Base-by-base conservation (phyloP, 306 rosid species). In the Prunus persica region DNA sequence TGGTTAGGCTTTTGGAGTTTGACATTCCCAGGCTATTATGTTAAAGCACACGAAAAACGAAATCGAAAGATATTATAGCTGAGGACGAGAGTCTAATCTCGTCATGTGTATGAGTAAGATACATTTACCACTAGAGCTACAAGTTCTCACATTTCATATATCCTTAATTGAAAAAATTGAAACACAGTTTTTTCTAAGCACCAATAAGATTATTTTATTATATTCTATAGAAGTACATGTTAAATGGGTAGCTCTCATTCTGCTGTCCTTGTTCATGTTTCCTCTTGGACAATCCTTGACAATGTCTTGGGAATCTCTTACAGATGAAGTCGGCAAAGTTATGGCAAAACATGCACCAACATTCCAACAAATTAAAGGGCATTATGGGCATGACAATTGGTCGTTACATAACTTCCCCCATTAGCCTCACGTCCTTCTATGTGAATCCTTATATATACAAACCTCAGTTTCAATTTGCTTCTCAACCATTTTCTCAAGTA, bases 331-430 rank as follows among this genome's bases (percentile, higher is more conserved):
- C 84, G 87, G 85, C 72, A 60, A 38, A 16, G 51, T 60, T 46
- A 38, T 41, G 60, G 61, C 80, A 62, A 27, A 76, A 65, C 68
- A 57, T 57, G 72, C 46, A 52, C 69, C 72, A 78, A 51, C 79
- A 69, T 63, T 27, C 72, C 76, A 76, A 79, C 83, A 80, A 75
- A 75, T 64, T 18, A 43, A 60, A 71, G 75, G 62, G 76, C 52
- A 70, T 63, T 69, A 46, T 76, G 5, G 52, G 56, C 84, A 55
- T 46, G 27, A 28, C 11, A 74, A 74, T 56, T 20, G 78, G 83
- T 78, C 72, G 63, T 63, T 60, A 51, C 57, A 30, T 65, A 78
- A 25, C 52, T 18, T 25, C 6, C 41, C 43, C 34, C 41, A 13
- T 22, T 15, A 32, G 3, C 20, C 43, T 32, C n/a, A 63, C 32